A percentile compares a stretch with the other conserved stretches of the same genome.
These are phyloP conservation scores for Coelastrella sp. DNA, from an alignment of 139 green algal genomes.

Conservation along the genomic window DNA sequence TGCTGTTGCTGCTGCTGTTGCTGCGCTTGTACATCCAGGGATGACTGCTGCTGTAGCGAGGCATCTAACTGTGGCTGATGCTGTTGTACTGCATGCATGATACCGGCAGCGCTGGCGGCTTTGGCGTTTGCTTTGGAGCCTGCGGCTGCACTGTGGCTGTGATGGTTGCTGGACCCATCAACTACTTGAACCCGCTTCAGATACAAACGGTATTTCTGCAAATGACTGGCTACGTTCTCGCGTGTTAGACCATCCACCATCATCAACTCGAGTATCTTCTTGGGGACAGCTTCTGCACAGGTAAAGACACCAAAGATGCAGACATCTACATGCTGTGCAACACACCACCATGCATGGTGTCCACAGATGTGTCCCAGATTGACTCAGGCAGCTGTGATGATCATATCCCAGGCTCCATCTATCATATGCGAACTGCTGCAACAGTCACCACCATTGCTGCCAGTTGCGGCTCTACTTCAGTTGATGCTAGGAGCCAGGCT, in stretches of 20 bases:
- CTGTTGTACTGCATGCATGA: not conserved
- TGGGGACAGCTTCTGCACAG: constrained; percentile 91
- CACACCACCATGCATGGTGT: not conserved
- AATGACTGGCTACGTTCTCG: constrained; percentile 95
- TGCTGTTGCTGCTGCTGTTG: constrained; percentile 12
- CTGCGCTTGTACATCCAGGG: not conserved
- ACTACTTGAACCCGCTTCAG: constrained; percentile 80
- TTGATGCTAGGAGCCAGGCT: not conserved
- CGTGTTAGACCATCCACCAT: constrained; percentile 90
- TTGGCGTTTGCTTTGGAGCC: not conserved
- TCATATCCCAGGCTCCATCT: not conserved
- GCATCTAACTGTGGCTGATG: not conserved
- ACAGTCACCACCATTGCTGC: no score
- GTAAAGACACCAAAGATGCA: not conserved
- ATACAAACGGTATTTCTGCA: constrained; percentile 98
- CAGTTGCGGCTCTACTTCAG: no score
- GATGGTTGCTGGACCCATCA: not conserved
- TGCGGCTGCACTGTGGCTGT: not conserved
- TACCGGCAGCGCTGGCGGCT: not conserved
- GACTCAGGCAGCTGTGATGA: not conserved
- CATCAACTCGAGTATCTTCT: constrained; percentile 98
- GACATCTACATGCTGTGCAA: constrained; percentile 11
- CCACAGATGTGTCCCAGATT: no score
- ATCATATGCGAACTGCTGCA: no score
- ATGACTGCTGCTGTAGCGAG: constrained; percentile 4